Evolutionary conservation across 768 basidiomycete genomes (phyloP).

Genomic region (Psilocybe tampanensis): DNA sequence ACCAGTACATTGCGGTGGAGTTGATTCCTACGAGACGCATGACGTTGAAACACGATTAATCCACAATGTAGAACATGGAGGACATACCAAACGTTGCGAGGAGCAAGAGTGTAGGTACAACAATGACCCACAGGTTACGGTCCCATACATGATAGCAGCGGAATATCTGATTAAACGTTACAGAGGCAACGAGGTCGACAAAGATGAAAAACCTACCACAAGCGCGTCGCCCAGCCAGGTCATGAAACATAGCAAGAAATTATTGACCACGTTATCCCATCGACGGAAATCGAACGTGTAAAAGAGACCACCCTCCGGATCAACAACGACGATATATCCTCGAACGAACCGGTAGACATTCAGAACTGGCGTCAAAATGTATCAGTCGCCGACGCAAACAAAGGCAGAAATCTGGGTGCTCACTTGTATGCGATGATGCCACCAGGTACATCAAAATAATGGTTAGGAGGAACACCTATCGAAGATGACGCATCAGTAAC

Average conservation of each 20-base stretch:
- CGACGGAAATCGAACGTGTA: background rate
- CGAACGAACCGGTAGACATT: background rate
- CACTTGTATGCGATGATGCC: background rate
- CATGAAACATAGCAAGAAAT: background rate
- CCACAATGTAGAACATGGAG: background rate
- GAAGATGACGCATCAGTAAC: no score
- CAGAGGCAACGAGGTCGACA: background rate
- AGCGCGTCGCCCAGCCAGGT: background rate
- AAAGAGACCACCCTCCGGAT: background rate
- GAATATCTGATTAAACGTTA: background rate
- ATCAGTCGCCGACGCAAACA: background rate
- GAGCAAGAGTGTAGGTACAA: background rate
- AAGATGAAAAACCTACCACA: background rate
- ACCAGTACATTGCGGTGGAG: background rate
- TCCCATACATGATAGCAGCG: background rate
- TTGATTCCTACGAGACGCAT: background rate
- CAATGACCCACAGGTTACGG: background rate
- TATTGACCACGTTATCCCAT: background rate
- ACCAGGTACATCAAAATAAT: background rate
- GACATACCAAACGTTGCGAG: background rate
- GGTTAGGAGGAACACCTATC: background rate
- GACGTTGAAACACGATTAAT: background rate
- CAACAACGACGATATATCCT: background rate
- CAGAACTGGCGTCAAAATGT: background rate
- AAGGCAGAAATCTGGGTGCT: background rate